phyloP scores from a whole-genome alignment of 1,139 yeast species.

The Scheffersomyces titani region DNA sequence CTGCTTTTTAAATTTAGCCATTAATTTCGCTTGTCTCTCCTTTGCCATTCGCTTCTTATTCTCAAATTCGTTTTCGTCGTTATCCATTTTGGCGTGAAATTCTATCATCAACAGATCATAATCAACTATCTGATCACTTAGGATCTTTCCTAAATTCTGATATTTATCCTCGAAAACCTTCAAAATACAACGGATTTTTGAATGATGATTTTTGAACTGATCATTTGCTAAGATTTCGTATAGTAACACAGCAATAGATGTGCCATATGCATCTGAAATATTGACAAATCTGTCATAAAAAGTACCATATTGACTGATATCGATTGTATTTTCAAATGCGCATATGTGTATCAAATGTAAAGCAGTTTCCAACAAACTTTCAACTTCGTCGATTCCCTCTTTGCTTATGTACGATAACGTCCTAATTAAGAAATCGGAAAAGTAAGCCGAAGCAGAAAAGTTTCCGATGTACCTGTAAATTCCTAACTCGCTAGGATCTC shows the following conservation, averaged over 20 bases:
- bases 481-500: slow-evolving; percentile 30
- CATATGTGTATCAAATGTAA: slow-evolving; percentile 72
- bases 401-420: slow-evolving; percentile 45
- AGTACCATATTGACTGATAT: slow-evolving; percentile 28
- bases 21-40: slow-evolving; percentile 67
- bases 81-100: slow-evolving; percentile 13
- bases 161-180: slow-evolving; percentile 32
- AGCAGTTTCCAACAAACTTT: slow-evolving; percentile 55
- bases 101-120: slow-evolving; percentile 23
- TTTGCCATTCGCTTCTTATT: slow-evolving; percentile 69
- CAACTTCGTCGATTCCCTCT: slow-evolving; percentile 45
- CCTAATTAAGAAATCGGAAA: slow-evolving; percentile 52
- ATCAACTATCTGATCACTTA: slow-evolving; percentile 20
- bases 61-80: slow-evolving; percentile 48
- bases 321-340: slow-evolving; percentile 32
- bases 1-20: slow-evolving; percentile 79
- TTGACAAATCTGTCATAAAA: slow-evolving; percentile 38
- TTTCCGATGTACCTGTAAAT: slow-evolving; percentile 36
- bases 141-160: slow-evolving; percentile 18
- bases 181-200: slow-evolving; percentile 58
- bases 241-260: slow-evolving; percentile 47
- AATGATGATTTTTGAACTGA: slow-evolving; percentile 41
- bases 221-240: slow-evolving; percentile 46
- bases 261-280: slow-evolving; percentile 27
- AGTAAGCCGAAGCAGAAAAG: slow-evolving; percentile 53